These are phyloP conservation scores for Beta lomatogona DNA, from an alignment of 179 eudicot genomes.

Conservation along the genomic window DNA sequence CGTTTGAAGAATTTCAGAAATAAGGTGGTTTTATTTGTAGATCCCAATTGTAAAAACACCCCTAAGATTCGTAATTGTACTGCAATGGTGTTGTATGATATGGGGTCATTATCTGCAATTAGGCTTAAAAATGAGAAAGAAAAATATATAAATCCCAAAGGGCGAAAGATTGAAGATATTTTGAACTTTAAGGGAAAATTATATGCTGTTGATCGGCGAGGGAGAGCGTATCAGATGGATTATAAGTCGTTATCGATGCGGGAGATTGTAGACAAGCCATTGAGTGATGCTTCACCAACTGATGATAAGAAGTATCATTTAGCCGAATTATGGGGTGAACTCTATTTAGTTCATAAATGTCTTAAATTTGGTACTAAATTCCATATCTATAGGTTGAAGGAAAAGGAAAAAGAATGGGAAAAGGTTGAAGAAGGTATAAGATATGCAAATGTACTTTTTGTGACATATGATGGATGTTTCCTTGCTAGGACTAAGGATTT, in stretches of 20 bases:
- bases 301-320: background rate
- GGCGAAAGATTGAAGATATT: background rate
- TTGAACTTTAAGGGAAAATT: background rate
- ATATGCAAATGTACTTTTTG: conserved; percentile 23
- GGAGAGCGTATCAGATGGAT: background rate
- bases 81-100: background rate
- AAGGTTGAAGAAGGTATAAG: background rate
- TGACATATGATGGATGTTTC: conserved; percentile 17
- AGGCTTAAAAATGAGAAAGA: background rate
- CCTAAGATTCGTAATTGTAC: background rate
- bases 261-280: background rate
- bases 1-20: background rate
- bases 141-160: background rate
- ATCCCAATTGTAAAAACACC: background rate
- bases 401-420: background rate
- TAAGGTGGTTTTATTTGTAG: background rate
- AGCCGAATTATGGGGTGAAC: background rate
- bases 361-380: background rate
- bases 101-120: background rate
- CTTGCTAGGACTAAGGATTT: conserved; percentile 17
- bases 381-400: conserved; percentile 1
- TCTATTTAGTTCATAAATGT: background rate
- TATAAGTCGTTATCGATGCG: background rate
- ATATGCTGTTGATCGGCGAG: background rate
- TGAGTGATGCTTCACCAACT: background rate